Conservation (phyloP, 768 basidiomycete species). For the Hydnum rufescens region DNA sequence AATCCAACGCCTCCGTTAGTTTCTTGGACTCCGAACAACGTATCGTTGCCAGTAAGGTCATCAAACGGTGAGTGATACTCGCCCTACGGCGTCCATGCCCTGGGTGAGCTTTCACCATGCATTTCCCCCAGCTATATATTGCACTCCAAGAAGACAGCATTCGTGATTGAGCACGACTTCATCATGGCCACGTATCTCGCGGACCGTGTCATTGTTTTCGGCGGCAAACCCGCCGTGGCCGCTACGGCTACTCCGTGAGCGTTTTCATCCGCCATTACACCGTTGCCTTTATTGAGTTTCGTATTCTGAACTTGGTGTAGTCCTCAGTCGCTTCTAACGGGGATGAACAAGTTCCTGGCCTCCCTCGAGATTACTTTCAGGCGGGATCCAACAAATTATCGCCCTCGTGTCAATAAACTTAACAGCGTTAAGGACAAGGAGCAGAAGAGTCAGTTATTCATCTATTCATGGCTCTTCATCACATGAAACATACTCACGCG, state of each 20-base stretch:
- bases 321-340: slow-evolving; percentile 82
- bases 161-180: slow-evolving; percentile 99
- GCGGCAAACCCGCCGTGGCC: slow-evolving; percentile 64
- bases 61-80: slow-evolving; percentile 56
- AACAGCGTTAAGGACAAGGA: slow-evolving; percentile 75
- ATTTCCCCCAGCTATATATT: slow-evolving; percentile 59
- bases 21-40: slow-evolving; percentile 99
- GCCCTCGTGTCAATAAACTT: slow-evolving; percentile 72
- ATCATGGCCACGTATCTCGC: slow-evolving; percentile 99
- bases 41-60: slow-evolving; percentile 94
- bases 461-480: background rate
- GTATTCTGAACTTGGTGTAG: slow-evolving; percentile 22
- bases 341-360: slow-evolving; percentile 96
- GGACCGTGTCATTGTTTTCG: slow-evolving; percentile 88
- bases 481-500: slow-evolving; percentile 4
- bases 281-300: background rate
- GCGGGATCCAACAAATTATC: slow-evolving; percentile 87
- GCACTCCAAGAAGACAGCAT: slow-evolving; percentile 92
- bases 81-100: background rate
- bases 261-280: slow-evolving; percentile 8
- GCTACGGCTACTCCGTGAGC: slow-evolving; percentile 86
- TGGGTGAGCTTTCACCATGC: background rate
- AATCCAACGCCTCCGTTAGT: slow-evolving; percentile 20
- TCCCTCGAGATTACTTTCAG: slow-evolving; percentile 96
- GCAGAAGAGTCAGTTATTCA: slow-evolving; percentile 41